phyloP scores from a whole-genome alignment of 257 asterid genomes.

The Lavandula angustifolia region DNA sequence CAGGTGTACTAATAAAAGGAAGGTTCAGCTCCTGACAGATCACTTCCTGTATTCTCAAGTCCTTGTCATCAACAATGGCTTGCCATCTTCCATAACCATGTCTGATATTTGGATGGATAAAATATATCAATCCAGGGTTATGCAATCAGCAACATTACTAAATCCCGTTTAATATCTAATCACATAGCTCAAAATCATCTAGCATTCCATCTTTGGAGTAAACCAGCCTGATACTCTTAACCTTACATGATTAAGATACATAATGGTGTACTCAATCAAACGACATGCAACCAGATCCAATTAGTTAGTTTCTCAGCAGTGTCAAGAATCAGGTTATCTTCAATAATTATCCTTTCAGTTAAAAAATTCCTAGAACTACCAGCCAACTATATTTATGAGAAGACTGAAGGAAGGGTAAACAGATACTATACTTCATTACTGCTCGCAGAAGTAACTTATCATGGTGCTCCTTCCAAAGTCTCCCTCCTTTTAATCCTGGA shows the following conservation, averaged over 20 bases:
- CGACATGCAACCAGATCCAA: conserved; percentile 20
- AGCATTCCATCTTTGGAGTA: not conserved
- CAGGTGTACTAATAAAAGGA: conserved; percentile 56
- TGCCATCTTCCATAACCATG: conserved; percentile 99
- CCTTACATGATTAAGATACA: conserved; percentile 14
- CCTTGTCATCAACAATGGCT: conserved; percentile 92
- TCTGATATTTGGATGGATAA: conserved; percentile 41
- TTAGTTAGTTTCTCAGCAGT: conserved; percentile 13
- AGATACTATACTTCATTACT: conserved; percentile 61
- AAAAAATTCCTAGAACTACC: conserved; percentile 13
- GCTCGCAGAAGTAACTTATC: conserved; percentile 79
- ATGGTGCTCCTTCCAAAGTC: conserved; percentile 83
- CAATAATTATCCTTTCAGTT: conserved; percentile 1
- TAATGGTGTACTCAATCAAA: conserved; percentile 23
- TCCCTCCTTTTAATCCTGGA: conserved; percentile 87
- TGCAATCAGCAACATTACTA: conserved; percentile 10
- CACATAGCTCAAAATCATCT: not conserved
- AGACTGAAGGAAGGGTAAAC: conserved; percentile 24
- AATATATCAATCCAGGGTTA: conserved; percentile 26
- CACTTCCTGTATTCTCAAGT: conserved; percentile 74
- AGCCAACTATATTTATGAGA: conserved; percentile 19
- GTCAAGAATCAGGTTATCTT: conserved; percentile 4
- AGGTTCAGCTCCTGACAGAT: conserved; percentile 90
- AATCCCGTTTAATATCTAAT: not conserved
- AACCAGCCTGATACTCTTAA: conserved; percentile 21